phyloP scores from a whole-genome alignment of 345 rosid species.

The Ceriops tagal region DNA sequence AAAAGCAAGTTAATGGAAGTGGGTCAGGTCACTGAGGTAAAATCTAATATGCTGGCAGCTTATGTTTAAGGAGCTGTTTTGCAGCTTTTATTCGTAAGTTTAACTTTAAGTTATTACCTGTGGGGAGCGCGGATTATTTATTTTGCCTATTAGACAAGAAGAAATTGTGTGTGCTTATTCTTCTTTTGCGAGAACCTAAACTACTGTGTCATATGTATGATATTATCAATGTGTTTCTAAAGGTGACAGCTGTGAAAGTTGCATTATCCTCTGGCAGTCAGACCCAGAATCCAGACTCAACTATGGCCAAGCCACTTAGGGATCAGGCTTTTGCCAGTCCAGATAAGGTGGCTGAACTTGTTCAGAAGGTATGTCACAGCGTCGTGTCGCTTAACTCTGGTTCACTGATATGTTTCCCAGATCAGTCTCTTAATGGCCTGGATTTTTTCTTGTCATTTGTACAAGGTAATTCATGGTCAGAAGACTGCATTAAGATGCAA shows the following conservation, averaged over 20 bases:
- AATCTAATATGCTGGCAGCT: no score
- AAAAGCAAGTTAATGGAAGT: no score
- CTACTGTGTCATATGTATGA: background rate
- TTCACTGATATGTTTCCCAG: background rate
- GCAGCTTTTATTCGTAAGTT: no score
- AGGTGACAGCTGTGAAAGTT: conserved; percentile 89
- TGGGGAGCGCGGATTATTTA: no score
- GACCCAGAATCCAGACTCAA: conserved; percentile 58
- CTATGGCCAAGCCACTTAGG: conserved; percentile 80
- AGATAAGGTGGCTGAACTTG: conserved; percentile 90
- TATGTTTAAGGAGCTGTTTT: no score
- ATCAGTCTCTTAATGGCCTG: background rate
- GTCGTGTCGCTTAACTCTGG: background rate
- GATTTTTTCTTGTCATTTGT: background rate
- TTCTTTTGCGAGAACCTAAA: background rate
- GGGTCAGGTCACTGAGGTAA: no score
- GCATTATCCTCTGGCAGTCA: conserved; percentile 61
- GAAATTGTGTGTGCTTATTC: background rate
- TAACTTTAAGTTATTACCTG: no score
- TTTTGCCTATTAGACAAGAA: background rate
- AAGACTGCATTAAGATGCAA: background rate
- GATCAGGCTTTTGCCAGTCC: conserved; percentile 97
- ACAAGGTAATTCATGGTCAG: background rate
- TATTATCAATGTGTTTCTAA: conserved; percentile 22
- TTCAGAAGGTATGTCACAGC: conserved; percentile 62